Percentiles rank a stretch among this genome's conserved stretches.
Conservation (phyloP, 352 stramenopile species). For the Pythium aphanidermatum region DNA sequence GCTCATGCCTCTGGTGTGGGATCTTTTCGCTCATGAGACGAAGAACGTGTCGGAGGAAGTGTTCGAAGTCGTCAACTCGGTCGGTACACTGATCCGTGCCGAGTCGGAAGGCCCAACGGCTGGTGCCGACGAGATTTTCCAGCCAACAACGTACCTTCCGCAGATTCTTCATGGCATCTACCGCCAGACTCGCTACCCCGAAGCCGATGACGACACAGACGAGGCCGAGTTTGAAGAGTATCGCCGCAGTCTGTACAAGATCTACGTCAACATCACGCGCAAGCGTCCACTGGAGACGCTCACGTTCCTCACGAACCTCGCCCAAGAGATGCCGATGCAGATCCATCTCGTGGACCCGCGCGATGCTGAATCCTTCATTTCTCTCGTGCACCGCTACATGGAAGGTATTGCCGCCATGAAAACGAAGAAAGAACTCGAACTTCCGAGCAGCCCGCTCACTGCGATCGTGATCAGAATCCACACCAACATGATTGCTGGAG, state of each 20-base stretch:
- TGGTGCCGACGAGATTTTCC: conserved; percentile 51
- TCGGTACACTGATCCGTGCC: conserved; percentile 60
- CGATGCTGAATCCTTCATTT: conserved; percentile 75
- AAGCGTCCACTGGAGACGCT: conserved; percentile 64
- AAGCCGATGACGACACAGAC: conserved; percentile 71
- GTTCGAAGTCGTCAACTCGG: conserved; percentile 80
- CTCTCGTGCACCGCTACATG: conserved; percentile 77
- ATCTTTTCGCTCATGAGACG: conserved; percentile 72
- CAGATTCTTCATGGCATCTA: conserved; percentile 83
- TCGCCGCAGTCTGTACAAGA: conserved; percentile 75
- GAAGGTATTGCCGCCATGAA: conserved; percentile 70
- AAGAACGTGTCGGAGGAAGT: conserved; percentile 85
- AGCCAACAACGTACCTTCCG: conserved; percentile 64
- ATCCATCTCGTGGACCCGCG: conserved; percentile 48
- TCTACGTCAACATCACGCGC: conserved; percentile 84
- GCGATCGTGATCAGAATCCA: conserved; percentile 69
- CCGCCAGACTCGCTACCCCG: conserved; percentile 71
- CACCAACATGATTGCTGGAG: conserved; percentile 40
- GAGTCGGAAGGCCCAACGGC: conserved; percentile 23
- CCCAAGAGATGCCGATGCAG: conserved; percentile 44
- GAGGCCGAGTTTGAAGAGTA: conserved; percentile 83
- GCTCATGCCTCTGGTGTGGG: conserved; percentile 79
- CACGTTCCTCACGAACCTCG: conserved; percentile 55
- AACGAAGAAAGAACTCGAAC: conserved; percentile 50
- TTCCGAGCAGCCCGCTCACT: conserved; percentile 55